These are phyloP conservation scores for Xylaria intraflava DNA, from an alignment of 495 filamentous ascomycete species.

Conservation along the genomic window DNA sequence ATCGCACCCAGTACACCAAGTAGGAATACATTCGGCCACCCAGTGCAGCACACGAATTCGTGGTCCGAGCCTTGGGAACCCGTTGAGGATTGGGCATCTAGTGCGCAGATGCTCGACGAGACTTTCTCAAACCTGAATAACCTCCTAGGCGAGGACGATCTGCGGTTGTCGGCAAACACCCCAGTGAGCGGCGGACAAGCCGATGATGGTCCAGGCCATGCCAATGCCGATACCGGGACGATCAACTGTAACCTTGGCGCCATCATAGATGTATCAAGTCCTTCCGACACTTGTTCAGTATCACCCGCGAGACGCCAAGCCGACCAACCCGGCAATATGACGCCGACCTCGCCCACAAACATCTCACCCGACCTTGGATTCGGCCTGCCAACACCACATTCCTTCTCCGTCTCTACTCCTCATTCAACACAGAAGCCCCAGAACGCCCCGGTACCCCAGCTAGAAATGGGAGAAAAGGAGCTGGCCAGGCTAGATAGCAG, in stretches of 20 bases:
- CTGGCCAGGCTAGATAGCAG: conserved; percentile 5
- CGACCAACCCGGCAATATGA: background rate
- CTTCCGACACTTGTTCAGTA: background rate
- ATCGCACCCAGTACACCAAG: background rate
- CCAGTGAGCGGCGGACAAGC: background rate
- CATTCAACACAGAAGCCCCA: background rate
- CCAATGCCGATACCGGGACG: background rate
- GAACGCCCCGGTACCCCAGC: background rate
- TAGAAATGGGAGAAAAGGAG: conserved; percentile 1
- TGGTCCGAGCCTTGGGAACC: background rate
- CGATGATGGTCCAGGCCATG: background rate
- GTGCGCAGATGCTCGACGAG: background rate
- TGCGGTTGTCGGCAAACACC: too few relatives aligned
- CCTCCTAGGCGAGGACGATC: too few relatives aligned
- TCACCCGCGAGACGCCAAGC: background rate
- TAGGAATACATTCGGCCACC: background rate
- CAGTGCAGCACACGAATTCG: background rate
- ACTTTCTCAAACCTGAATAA: too few relatives aligned
- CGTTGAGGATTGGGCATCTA: background rate
- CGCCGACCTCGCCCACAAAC: background rate
- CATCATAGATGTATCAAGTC: background rate
- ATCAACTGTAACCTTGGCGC: background rate
- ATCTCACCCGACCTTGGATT: background rate
- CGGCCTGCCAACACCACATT: background rate
- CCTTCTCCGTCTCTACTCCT: background rate